Conservation (phyloP, 2,329 filamentous ascomycete species). For the Pyrenochaeta sp. region DNA sequence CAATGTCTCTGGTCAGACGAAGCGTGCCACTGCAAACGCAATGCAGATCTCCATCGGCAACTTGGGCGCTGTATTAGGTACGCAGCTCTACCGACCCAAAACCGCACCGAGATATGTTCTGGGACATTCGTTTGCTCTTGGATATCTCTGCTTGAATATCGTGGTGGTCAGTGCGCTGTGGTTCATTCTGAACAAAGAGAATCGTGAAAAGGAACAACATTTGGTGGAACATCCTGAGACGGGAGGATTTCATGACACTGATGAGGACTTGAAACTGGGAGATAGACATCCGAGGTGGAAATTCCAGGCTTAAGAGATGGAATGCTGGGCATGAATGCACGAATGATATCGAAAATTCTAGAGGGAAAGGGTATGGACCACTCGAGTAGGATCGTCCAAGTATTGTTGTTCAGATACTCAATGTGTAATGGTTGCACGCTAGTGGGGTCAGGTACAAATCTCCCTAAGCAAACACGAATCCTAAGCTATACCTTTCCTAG, state of each 20-base stretch:
- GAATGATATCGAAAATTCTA: no score
- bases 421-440: no score
- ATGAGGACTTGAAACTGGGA: constrained; percentile 41
- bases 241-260: constrained; percentile 38
- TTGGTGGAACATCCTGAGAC: constrained; percentile 36
- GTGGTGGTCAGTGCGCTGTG: constrained; percentile 41
- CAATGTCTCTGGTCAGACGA: constrained; percentile 63
- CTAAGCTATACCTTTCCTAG: no score
- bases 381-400: no score
- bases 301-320: constrained; percentile 36
- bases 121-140: constrained; percentile 47
- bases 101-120: constrained; percentile 46
- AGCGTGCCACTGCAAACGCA: constrained; percentile 59
- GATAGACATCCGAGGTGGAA: constrained; percentile 49
- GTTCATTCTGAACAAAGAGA: constrained; percentile 43
- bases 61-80: constrained; percentile 51
- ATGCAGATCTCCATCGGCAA: constrained; percentile 63
- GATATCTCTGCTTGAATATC: constrained; percentile 43
- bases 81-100: constrained; percentile 47
- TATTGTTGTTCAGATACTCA: no score
- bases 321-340: no score
- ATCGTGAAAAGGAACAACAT: constrained; percentile 37
- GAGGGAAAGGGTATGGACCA: no score
- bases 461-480: no score
- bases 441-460: no score